Evolutionary conservation across 352 stramenopile species (phyloP).

Genomic region (Globisporangium barbulae): DNA sequence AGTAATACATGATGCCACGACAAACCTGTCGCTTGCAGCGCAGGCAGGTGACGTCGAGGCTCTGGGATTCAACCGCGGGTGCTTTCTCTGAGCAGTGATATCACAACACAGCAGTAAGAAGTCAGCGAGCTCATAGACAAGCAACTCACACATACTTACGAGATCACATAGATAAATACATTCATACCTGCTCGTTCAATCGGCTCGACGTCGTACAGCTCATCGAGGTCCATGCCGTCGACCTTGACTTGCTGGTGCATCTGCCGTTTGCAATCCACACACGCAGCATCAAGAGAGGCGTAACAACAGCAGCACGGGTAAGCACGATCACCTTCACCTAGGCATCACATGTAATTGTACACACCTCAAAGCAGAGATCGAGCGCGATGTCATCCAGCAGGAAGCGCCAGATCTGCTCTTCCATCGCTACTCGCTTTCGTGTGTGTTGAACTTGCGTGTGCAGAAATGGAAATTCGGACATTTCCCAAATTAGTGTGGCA

Average conservation of each 20-base stretch:
- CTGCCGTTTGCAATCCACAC: conserved; percentile 16
- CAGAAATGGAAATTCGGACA: not conserved
- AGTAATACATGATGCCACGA: not conserved
- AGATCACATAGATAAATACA: not conserved
- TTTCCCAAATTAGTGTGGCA: not conserved
- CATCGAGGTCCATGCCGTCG: conserved; percentile 59
- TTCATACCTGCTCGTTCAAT: conserved; percentile 35
- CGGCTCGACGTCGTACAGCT: conserved; percentile 67
- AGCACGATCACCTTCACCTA: not conserved
- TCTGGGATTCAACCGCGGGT: conserved; percentile 41
- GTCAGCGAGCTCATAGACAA: not conserved
- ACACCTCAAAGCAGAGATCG: conserved; percentile 70
- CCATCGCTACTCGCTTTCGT: not conserved
- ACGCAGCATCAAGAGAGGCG: not conserved
- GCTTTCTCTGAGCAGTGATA: conserved; percentile 13
- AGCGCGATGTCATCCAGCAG: conserved; percentile 61
- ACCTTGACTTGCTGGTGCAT: conserved; percentile 62
- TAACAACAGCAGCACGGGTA: not conserved
- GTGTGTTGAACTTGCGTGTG: not conserved
- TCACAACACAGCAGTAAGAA: not conserved
- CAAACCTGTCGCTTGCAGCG: conserved; percentile 64
- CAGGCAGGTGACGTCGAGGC: conserved; percentile 54
- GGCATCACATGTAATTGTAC: not conserved
- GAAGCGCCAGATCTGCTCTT: conserved; percentile 47
- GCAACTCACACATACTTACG: no score